Evolutionary conservation across 495 filamentous ascomycete genomes (phyloP).

Genomic region (Trichoderma reesei): DNA sequence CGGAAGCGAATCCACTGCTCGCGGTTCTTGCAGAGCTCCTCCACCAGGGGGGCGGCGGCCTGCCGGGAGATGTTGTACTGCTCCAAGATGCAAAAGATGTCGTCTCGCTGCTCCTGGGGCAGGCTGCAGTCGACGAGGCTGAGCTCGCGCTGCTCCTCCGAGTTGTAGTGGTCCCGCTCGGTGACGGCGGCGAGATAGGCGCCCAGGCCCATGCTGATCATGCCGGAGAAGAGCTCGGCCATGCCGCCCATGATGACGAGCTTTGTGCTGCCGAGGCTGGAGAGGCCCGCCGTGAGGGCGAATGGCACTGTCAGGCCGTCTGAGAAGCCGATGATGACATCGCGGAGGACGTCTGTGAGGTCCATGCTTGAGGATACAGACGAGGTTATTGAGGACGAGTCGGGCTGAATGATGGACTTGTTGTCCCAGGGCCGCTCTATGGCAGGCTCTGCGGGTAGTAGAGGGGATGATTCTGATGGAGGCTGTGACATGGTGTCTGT

Average conservation of each 20-base stretch:
- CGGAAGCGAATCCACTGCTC: conserved; percentile 41
- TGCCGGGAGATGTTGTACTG: conserved; percentile 30
- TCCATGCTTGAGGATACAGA: conserved; percentile 41
- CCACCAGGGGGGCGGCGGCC: conserved; percentile 27
- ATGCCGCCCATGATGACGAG: conserved; percentile 55
- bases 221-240: conserved; percentile 55
- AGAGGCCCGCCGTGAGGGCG: conserved; percentile 53
- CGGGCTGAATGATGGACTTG: conserved; percentile 11
- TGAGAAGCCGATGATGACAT: conserved; percentile 45
- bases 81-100: conserved; percentile 33
- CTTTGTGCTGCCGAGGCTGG: conserved; percentile 41
- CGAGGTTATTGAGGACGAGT: conserved; percentile 37
- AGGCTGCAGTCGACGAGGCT: conserved; percentile 28
- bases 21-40: conserved; percentile 28
- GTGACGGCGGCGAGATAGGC: conserved; percentile 46
- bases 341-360: conserved; percentile 21
- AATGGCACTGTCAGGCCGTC: conserved; percentile 60
- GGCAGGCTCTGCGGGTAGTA: neutral
- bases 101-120: conserved; percentile 33
- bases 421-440: neutral
- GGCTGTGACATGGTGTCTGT: neutral
- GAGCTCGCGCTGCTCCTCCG: conserved; percentile 35
- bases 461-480: conserved; percentile 4
- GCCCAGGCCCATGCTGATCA: conserved; percentile 58
- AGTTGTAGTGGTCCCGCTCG: conserved; percentile 36